A percentile compares a stretch with the other conserved stretches of the same genome.
Conservation (phyloP, 1,284 basidiomycete species). For the Phylloporus sp. region DNA sequence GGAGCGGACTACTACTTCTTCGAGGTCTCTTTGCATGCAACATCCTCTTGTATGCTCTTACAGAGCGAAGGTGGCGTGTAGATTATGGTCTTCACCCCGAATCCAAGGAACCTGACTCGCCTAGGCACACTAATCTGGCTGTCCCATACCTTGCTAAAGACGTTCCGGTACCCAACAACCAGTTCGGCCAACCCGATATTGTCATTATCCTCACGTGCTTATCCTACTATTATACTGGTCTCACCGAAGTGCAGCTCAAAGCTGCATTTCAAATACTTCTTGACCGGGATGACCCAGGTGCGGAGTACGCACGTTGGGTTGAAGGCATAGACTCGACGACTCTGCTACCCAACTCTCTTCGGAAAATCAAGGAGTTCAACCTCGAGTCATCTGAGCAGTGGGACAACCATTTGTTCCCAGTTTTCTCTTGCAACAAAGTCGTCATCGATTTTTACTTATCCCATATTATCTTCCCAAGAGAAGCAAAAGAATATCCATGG, state of each 20-base stretch:
- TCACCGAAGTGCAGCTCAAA: slow-evolving; percentile 47
- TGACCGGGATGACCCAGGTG: slow-evolving; percentile 50
- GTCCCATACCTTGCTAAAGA: slow-evolving; percentile 63
- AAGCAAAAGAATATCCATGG: slow-evolving; percentile 52
- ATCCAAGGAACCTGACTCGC: slow-evolving; percentile 28
- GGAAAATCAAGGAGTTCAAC: slow-evolving; percentile 48
- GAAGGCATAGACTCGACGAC: slow-evolving; percentile 27
- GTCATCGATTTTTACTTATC: slow-evolving; percentile 58
- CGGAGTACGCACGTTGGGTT: slow-evolving; percentile 54
- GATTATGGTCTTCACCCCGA: slow-evolving; percentile 52
- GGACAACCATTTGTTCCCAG: slow-evolving; percentile 37
- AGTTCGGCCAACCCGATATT: slow-evolving; percentile 62
- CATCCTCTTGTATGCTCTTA: slow-evolving; percentile 51
- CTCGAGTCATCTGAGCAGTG: slow-evolving; percentile 47
- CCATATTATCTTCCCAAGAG: slow-evolving; percentile 18
- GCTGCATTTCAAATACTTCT: slow-evolving; percentile 45
- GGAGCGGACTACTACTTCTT: slow-evolving; percentile 47
- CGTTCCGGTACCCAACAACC: slow-evolving; percentile 52
- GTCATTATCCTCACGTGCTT: slow-evolving; percentile 54
- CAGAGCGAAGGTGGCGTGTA: slow-evolving; percentile 57
- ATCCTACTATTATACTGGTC: slow-evolving; percentile 57
- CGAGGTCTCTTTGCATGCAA: slow-evolving; percentile 52
- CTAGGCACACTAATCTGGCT: slow-evolving; percentile 51
- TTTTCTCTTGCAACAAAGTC: slow-evolving; percentile 47
- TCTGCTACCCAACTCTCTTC: too few species aligned